Evolutionary conservation across 2,329 filamentous ascomycete species (phyloP).

Genomic region (Ploettnerulaceae sp.): DNA sequence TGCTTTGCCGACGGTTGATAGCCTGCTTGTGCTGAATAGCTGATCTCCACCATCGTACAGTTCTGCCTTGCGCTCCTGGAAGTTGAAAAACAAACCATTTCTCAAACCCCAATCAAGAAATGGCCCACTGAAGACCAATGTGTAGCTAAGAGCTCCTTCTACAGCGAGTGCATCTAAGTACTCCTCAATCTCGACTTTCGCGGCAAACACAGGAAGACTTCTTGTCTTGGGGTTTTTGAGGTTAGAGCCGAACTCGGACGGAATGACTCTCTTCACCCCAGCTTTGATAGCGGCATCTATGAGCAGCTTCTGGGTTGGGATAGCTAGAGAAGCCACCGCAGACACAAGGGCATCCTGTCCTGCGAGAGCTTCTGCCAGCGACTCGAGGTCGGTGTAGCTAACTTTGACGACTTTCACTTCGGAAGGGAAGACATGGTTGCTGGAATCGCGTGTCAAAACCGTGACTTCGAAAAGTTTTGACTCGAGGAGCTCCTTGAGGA

Average conservation of each 20-base stretch:
- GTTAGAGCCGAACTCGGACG: conserved; percentile 49
- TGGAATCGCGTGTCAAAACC: conserved; percentile 41
- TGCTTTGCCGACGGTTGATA: conserved; percentile 44
- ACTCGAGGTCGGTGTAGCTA: conserved; percentile 40
- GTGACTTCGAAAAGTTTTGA: conserved; percentile 40
- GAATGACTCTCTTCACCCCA: conserved; percentile 56
- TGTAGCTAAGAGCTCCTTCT: conserved; percentile 47
- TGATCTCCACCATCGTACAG: conserved; percentile 48
- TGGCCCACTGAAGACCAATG: conserved; percentile 43
- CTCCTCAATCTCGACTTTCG: conserved; percentile 44
- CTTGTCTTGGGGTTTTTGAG: conserved; percentile 37
- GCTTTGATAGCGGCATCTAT: conserved; percentile 54
- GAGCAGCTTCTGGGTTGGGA: conserved; percentile 44
- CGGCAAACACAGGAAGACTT: conserved; percentile 45
- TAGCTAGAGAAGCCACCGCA: conserved; percentile 35
- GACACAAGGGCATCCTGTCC: conserved; percentile 55
- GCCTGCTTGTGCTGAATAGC: conserved; percentile 43
- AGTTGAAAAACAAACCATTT: conserved; percentile 42
- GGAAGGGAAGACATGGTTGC: conserved; percentile 16
- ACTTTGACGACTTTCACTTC: conserved; percentile 42
- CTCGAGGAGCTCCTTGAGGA: conserved; percentile 24
- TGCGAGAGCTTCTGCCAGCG: conserved; percentile 43
- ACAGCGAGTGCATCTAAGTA: conserved; percentile 38
- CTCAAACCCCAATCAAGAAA: conserved; percentile 54
- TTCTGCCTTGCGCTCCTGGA: conserved; percentile 38